Conservation (phyloP, 2,329 filamentous ascomycete species). For the Penicillium brasilianum region DNA sequence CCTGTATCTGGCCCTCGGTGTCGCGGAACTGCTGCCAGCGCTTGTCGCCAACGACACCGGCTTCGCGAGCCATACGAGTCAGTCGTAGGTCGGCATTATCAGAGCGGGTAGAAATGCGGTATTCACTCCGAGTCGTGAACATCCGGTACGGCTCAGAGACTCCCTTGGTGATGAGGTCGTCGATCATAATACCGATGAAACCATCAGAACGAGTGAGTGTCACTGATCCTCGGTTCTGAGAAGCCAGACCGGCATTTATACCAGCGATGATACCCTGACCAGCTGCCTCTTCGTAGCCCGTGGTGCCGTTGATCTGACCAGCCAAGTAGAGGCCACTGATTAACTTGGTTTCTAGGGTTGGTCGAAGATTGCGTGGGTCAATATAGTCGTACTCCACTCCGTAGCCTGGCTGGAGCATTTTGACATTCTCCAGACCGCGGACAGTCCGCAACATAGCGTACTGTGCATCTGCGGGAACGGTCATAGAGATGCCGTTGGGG, state of each 20-base stretch:
- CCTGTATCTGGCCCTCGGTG: slow-evolving; percentile 69
- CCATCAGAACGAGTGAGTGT: slow-evolving; percentile 81
- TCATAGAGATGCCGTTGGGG: slow-evolving; percentile 97
- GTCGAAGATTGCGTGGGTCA: slow-evolving; percentile 82
- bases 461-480: slow-evolving; percentile 86
- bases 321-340: slow-evolving; percentile 89
- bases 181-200: slow-evolving; percentile 98
- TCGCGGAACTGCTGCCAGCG: slow-evolving; percentile 75
- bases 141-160: slow-evolving; percentile 97
- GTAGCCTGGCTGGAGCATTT: slow-evolving; percentile 93
- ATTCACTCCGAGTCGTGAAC: slow-evolving; percentile 96
- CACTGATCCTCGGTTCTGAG: slow-evolving; percentile 68
- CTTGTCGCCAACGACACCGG: slow-evolving; percentile 76
- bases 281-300: slow-evolving; percentile 95
- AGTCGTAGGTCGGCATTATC: slow-evolving; percentile 93
- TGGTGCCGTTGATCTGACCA: slow-evolving; percentile 97
- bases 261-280: slow-evolving; percentile 92
- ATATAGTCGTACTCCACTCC: slow-evolving; percentile 99
- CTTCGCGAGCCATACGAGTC: slow-evolving; percentile 75
- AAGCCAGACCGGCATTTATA: slow-evolving; percentile 87
- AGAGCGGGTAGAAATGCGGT: slow-evolving; percentile 86
- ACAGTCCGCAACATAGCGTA: slow-evolving; percentile 84
- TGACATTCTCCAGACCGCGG: slow-evolving; percentile 82
- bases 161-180: slow-evolving; percentile 94
- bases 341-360: slow-evolving; percentile 92